A percentile compares a stretch with the other conserved stretches of the same genome.
Conservation (phyloP, 1,284 basidiomycete genomes). For the Cystobasidiaceae sp. region DNA sequence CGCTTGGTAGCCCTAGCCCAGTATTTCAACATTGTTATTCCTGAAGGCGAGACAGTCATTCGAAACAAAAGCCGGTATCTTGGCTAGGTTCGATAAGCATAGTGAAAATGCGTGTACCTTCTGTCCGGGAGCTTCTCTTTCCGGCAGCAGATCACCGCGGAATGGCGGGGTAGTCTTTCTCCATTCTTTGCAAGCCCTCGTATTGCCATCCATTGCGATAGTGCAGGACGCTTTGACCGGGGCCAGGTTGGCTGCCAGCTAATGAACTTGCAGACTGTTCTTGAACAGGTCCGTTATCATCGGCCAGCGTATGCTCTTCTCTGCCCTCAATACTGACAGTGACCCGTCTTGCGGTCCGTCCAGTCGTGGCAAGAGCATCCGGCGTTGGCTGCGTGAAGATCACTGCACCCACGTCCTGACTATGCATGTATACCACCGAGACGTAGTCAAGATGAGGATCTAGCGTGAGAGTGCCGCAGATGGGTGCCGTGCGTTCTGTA, state of each 20-base stretch:
- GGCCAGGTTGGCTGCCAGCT: no score
- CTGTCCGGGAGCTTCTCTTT: no score
- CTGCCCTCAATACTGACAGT: neutral
- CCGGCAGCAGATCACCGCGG: no score
- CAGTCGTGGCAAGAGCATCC: neutral
- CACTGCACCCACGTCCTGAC: neutral
- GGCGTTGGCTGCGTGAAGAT: neutral
- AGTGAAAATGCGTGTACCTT: no score
- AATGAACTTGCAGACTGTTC: no score
- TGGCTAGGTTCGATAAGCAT: neutral
- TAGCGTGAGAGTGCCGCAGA: conserved; percentile 21
- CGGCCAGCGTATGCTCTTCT: neutral
- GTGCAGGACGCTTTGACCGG: neutral
- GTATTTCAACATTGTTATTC: neutral
- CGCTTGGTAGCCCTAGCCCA: neutral
- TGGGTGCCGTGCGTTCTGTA: no score
- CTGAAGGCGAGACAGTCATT: conserved; percentile 4
- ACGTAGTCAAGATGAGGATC: conserved; percentile 17
- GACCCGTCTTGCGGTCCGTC: neutral
- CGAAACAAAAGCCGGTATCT: neutral
- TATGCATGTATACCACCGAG: neutral
- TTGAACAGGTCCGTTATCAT: no score
- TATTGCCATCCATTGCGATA: conserved; percentile 3
- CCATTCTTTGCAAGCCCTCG: neutral
- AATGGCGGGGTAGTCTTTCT: conserved; percentile 18